Evolutionary conservation across 2,329 filamentous ascomycete genomes (phyloP), one percentile per base, ranked within the genome.

Genomic region (Claviceps monticola): DNA sequence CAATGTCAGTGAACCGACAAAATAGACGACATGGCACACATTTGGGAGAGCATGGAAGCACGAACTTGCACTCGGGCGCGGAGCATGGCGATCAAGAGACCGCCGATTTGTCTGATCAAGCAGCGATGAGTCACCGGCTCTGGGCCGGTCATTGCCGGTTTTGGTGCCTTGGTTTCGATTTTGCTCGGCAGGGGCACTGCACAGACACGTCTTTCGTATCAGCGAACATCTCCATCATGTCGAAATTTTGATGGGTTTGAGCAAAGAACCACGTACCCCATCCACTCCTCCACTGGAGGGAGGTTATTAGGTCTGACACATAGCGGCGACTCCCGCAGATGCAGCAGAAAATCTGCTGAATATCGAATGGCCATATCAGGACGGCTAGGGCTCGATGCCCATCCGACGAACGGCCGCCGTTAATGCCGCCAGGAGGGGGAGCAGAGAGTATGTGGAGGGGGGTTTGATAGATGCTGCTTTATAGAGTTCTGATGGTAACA

Each of bases 251-350:
- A 21, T 9, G 41, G 9, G 34, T 8, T 19, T 26, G 19, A 13
- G 29, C 23, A 17, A 48, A 43, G 48, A 43, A 45, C 13, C 46
- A 69, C 79, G 64, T 74, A 95, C 86, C 91, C 89, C 88, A 96
- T 95, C 90, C 90, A 97, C 74, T 95, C 88, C 71, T 95, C 88
- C 56, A 84, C 79, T 26, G 88, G 85, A 57, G 89, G 90, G 46
- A 96, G 76, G 57, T 76, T 79, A 56, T 83, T 73, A 46, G 91
- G 91, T 69, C 87, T 94, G 60, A 78, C 73, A 63, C 89, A 89
- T 66, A 95, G 74, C 58, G 89, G 89, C 57, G 91, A 96, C 54
- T 84, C 75, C 68, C 84, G 80, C 62, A 97, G 74, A 66, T 77
- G 75, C 61, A 88, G 73, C 60, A 97, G 75, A 69, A 86, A 78